These are phyloP conservation scores for Tetracladium marchalianum DNA, from an alignment of 495 filamentous ascomycete species.

Conservation along the genomic window DNA sequence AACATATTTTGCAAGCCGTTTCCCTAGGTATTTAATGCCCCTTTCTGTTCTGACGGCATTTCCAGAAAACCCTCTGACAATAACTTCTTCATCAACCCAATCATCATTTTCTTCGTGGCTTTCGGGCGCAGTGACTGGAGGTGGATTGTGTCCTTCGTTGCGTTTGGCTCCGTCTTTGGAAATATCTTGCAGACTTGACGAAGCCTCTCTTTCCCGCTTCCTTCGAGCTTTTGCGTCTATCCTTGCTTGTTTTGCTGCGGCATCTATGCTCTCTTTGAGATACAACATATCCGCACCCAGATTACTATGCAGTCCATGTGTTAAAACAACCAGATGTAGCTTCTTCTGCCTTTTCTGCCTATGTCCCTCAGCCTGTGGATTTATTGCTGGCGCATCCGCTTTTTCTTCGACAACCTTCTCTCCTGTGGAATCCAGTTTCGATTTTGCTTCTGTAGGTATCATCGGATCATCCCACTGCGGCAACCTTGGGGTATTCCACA, in stretches of 20 bases:
- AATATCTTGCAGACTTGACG: conserved; percentile 1
- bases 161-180: conserved; percentile 11
- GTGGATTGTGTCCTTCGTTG: conserved; percentile 9
- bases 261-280: conserved; percentile 93
- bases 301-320: conserved; percentile 94
- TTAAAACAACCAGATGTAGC: conserved; percentile 83
- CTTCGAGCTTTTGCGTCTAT: conserved; percentile 47
- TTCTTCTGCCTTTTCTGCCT: conserved; percentile 48
- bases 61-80: conserved; percentile 84
- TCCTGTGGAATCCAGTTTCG: conserved; percentile 18
- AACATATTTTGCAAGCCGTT: conserved; percentile 85
- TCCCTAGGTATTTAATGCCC: conserved; percentile 94
- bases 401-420: conserved; percentile 10
- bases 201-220: conserved; percentile 15
- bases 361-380: conserved; percentile 19
- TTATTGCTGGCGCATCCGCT: conserved; percentile 17
- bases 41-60: conserved; percentile 86
- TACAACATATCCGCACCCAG: conserved; percentile 96
- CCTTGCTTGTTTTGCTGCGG: conserved; percentile 59
- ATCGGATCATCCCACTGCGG: conserved; percentile 48
- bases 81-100: conserved; percentile 74
- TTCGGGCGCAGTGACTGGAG: conserved; percentile 13
- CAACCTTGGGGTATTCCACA: conserved; percentile 86
- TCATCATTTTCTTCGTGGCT: conserved; percentile 37
- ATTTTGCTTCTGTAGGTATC: conserved; percentile 10